These are phyloP conservation scores for Allium cepa DNA, from an alignment of 106 monocot genomes.

Conservation along the genomic window DNA sequence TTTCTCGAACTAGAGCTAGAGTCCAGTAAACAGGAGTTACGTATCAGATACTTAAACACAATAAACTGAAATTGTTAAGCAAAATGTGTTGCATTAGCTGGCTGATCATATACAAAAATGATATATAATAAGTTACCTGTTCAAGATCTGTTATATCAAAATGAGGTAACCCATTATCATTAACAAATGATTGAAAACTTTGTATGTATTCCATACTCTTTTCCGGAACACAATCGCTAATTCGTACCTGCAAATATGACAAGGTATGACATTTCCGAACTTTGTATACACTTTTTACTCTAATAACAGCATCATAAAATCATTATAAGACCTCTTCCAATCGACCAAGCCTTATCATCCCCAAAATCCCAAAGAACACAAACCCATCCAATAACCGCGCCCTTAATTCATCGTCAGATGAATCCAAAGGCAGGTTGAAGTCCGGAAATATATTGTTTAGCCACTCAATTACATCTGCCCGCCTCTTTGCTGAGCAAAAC, in stretches of 20 bases:
- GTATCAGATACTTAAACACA: too few relatives aligned
- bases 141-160: slow-evolving; percentile 21
- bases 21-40: too few relatives aligned
- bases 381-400: slow-evolving; percentile 30
- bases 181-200: slow-evolving; percentile 16
- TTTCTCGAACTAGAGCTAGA: too few relatives aligned
- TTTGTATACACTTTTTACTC: too few relatives aligned
- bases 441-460: slow-evolving; percentile 33
- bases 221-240: slow-evolving; percentile 4
- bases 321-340: slow-evolving; percentile 14
- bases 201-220: slow-evolving; percentile 15
- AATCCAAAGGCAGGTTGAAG: slow-evolving; percentile 18
- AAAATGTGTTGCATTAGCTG: too few relatives aligned
- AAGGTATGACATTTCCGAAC: not conserved
- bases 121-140: slow-evolving; percentile 14
- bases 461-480: slow-evolving; percentile 33
- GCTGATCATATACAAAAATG: too few relatives aligned
- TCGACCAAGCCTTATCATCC: slow-evolving; percentile 9
- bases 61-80: too few relatives aligned
- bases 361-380: slow-evolving; percentile 28
- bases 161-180: slow-evolving; percentile 18
- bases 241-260: slow-evolving; percentile 7
- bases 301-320: too few relatives aligned
- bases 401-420: slow-evolving; percentile 36
- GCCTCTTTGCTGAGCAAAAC: slow-evolving; percentile 23